Evolutionary conservation across 2,329 filamentous ascomycete genomes (phyloP), one percentile per base, ranked within the genome.

Genomic region (Knufia fluminis): DNA sequence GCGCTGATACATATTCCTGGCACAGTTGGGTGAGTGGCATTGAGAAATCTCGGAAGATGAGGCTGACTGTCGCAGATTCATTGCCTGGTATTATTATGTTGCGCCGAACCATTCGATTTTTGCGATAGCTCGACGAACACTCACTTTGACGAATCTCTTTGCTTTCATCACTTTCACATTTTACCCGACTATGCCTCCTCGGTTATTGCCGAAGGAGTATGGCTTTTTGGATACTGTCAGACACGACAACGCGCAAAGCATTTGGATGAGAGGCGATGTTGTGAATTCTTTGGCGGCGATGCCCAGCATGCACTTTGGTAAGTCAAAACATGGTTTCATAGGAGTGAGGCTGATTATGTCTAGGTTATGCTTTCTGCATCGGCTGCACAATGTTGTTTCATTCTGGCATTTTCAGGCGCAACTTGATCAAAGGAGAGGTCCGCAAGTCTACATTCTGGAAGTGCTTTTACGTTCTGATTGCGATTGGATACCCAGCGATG

Each of bases 131-230:
- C 71, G 79, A 48, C 69, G 78, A 23, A 80, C 78, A 33, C 76
- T 82, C 73, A 78, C 78, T 20, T 71, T 81, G 57, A 77, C 76
- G 56, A 83, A 83, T 55, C 67, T 80, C 24, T 61, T 78, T 48
- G 78, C 79, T 39, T 82, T 83, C 55, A 57, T 76, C 53, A 70
- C 78, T 52, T 83, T 83, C 60, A 78, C 76, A n/a, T 64, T 77
- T 20, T 82, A 76, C 68, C 79, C 79, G 8, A 80, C 77, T 60
- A 82, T 82, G 77, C 79, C 79, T 1, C 79, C 78, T 47, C 71
- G 79, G 9, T 68, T 82, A 46, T 69, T 82, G 48, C 78, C 78
- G 55, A 72, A 77, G 49, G 71, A 76, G 54, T 82, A 71, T 51
- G 76, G 76, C 3, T 82, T 82, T 57, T 71, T 79, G 50, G 79